Base-by-base conservation (phyloP, 2,329 filamentous ascomycete genomes). In the Blastomyces parvus region DNA sequence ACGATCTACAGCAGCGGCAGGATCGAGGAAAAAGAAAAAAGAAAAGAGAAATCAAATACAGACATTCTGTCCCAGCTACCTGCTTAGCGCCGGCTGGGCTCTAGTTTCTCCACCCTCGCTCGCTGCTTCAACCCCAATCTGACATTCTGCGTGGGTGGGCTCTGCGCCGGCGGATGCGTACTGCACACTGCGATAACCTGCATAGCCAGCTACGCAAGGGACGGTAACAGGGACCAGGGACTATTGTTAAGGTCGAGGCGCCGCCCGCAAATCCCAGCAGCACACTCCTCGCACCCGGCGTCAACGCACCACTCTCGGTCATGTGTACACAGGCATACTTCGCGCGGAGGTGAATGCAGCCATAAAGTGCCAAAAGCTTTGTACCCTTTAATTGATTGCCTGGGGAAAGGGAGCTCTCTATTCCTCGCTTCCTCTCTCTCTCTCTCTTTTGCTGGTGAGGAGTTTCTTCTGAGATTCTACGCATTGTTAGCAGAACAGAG, bases 311-410 rank as follows among this genome's bases (percentile, higher is more conserved):
- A 42, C 63, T 64, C 68, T 67, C 66, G 70, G 70, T 73, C 71
- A 73, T 73, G 71, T 68, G 71, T 71, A 66, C 69, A 67, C 69
- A 67, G 69, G 68, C 67, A 69, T 72, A 68, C 61, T 48, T 60
- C 60, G 38, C 30, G 46, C 50, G 38, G 60, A 61, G 59, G 46
- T 61, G 59, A 61, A 61, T 27, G 33, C 36, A 33, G 59, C 14
- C 27, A 27, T 52, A 52, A 48, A 33, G 36, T 59, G 25, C 57
- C 27, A 38, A 59, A 50, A 22, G 36, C 27, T 48, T 42, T 46
- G 40, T 46, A 36, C 42, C n/a, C 27, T 17, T 48, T 61, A 67
- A 66, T 48, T 61, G 69, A 66, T 67, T 67, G 63, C 67, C 38
- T 59, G 25, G 40, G 8, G 25, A 48, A 27, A 58, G 36, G 11